Base-by-base conservation (phyloP, 768 basidiomycete genomes). In the Mycena rosella region DNA sequence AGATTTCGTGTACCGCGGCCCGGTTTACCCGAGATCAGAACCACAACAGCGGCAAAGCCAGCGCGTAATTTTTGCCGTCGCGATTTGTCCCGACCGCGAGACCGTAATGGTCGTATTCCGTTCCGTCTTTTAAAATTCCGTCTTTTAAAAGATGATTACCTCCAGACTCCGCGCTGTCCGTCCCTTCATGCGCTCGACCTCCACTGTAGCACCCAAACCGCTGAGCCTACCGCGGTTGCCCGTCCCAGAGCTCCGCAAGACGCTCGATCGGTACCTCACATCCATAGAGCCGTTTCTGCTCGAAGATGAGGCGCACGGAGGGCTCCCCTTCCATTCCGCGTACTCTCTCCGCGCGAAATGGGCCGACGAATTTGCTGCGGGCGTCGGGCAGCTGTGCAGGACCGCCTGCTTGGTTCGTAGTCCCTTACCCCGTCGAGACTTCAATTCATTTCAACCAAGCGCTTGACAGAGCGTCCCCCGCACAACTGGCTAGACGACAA, bases 401-500 rank as follows among this genome's bases (percentile, higher is more conserved):
- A 92, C 60, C 84, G 95, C 48, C 79, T 97, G 56, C 79, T 89
- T 68, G 93, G 94, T 93, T 70, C 55, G 64, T 65, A 38, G 29
- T 29, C 29, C 57, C 54, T 62, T 68, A 30, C 59, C 63, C 56
- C 2, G 42, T 44, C 30, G 60, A 65, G 18, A 63, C 32, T 68
- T 57, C 36, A 67, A 59, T 74, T 76, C 53, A 73, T 69, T 70
- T 66, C 54, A 44, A 53, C 47, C 59, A 77, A 91, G 95, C 93
- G 32, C 85, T 98, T 56, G 96, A 97, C 80, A 88, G 85, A 71
- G 80, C 83, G 1, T 96, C 96, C 9, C n/a, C 94, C 95, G 0
- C 83, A 91, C 77, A 98, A 97, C 76, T 99, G 96, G 96, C 86
- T 99, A 14, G 88, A 96, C 70, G 96, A 98, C 76, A 95, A 93